Evolutionary conservation across 306 rosid genomes (phyloP).

Genomic region (Luffa acutangula): DNA sequence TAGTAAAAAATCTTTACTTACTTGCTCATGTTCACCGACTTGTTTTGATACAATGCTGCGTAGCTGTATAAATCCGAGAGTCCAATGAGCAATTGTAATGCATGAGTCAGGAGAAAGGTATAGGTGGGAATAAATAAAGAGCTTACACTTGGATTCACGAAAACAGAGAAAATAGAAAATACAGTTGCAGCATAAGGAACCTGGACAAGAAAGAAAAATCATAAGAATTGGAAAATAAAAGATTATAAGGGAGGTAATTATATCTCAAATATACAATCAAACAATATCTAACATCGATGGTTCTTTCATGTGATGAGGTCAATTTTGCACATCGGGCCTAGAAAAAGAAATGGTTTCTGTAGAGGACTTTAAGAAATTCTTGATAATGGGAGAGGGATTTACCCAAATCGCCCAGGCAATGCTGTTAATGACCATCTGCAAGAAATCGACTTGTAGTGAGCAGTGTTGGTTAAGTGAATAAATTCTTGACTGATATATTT

Average conservation of each 20-base stretch:
- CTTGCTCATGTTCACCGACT: constrained; percentile 76
- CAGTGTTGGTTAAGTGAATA: not conserved
- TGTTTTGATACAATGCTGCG: constrained; percentile 84
- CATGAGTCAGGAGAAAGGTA: not conserved
- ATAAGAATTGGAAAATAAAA: not conserved
- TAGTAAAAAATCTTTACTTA: not conserved
- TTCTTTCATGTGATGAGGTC: not conserved
- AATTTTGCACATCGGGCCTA: not conserved
- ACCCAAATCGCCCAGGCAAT: constrained; percentile 80
- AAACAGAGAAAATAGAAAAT: constrained; percentile 28
- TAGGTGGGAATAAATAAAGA: not conserved
- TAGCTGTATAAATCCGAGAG: constrained; percentile 30
- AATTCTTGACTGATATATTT: not conserved
- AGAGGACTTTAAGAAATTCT: not conserved
- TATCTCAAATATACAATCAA: not conserved
- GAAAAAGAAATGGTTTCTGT: too few species aligned
- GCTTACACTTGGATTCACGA: constrained; percentile 62
- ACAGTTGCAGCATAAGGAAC: constrained; percentile 67
- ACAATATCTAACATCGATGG: not conserved
- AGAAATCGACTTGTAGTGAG: constrained; percentile 7
- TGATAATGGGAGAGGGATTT: constrained; percentile 1
- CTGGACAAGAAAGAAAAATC: constrained; percentile 32
- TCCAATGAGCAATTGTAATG: not conserved
- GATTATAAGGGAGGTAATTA: not conserved
- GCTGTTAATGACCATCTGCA: constrained; percentile 56